Evolutionary conservation across 2,329 filamentous ascomycete species (phyloP).

Genomic region (Proliferodiscus dingleyae): DNA sequence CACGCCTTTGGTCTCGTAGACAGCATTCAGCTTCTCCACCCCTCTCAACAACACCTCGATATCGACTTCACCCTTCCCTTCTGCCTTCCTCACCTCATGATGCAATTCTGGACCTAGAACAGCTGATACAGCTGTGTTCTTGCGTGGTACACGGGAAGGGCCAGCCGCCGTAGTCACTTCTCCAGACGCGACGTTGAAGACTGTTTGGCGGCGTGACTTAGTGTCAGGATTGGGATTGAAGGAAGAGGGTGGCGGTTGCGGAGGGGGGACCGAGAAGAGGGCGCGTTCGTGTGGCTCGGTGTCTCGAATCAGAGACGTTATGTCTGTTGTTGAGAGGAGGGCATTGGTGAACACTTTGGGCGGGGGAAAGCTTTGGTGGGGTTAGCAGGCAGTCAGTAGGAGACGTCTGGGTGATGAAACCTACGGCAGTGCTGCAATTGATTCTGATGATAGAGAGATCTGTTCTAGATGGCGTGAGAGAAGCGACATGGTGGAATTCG

Average conservation of each 20-base stretch:
- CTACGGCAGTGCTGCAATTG: slow-evolving; percentile 70
- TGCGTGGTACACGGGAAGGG: slow-evolving; percentile 49
- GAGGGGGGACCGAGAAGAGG: slow-evolving; percentile 83
- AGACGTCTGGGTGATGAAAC: slow-evolving; percentile 23
- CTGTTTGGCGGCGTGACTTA: slow-evolving; percentile 50
- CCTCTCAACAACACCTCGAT: slow-evolving; percentile 79
- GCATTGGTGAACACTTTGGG: slow-evolving; percentile 97
- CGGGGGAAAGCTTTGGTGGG: slow-evolving; percentile 64
- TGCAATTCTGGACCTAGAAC: slow-evolving; percentile 86
- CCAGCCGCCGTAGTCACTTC: slow-evolving; percentile 53
- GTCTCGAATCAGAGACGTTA: slow-evolving; percentile 89
- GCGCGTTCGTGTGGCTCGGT: slow-evolving; percentile 92
- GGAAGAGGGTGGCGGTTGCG: slow-evolving; percentile 42
- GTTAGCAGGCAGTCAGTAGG: slow-evolving; percentile 11
- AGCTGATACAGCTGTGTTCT: slow-evolving; percentile 81
- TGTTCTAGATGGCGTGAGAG: slow-evolving; percentile 70
- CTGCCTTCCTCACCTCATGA: slow-evolving; percentile 62
- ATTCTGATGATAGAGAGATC: slow-evolving; percentile 69
- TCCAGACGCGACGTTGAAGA: slow-evolving; percentile 59
- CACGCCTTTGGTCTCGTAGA: slow-evolving; percentile 80
- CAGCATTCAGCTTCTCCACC: slow-evolving; percentile 82
- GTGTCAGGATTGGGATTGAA: slow-evolving; percentile 39
- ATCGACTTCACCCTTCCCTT: slow-evolving; percentile 68
- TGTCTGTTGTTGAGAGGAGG: slow-evolving; percentile 81
- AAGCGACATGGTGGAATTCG: slow-evolving; percentile 53